Evolutionary conservation across 2,329 filamentous ascomycete genomes (phyloP).

Genomic region (Ceratocystis lukuohia): DNA sequence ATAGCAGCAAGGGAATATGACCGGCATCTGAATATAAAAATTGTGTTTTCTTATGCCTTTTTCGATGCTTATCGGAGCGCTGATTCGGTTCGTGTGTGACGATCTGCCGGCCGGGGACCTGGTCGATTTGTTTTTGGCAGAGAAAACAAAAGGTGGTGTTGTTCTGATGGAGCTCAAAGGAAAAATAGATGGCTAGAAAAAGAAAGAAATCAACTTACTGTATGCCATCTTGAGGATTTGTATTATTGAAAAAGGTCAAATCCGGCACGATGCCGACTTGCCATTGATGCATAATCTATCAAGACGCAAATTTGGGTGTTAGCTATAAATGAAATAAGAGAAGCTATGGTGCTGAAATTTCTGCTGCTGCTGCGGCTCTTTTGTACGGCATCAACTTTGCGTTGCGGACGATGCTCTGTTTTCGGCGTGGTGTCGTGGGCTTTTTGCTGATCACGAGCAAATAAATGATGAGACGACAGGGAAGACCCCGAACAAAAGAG

Average conservation of each 20-base stretch:
- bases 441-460: neutral
- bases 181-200: slow-evolving; percentile 21
- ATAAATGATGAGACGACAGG: neutral
- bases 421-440: neutral
- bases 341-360: neutral
- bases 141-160: slow-evolving; percentile 11
- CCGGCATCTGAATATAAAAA: too few species aligned
- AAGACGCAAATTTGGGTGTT: neutral
- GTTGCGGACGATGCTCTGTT: neutral
- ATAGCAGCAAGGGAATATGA: neutral
- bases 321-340: neutral
- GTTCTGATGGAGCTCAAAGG: slow-evolving; percentile 25
- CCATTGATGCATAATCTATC: slow-evolving; percentile 48
- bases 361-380: neutral
- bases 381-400: neutral
- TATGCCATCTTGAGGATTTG: slow-evolving; percentile 40
- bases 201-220: slow-evolving; percentile 38
- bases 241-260: slow-evolving; percentile 42
- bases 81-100: slow-evolving; percentile 2
- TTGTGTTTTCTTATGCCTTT: neutral
- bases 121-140: slow-evolving; percentile 11
- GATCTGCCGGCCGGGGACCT: neutral
- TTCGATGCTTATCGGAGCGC: slow-evolving; percentile 15
- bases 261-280: slow-evolving; percentile 47
- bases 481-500: neutral